These are phyloP conservation scores for Phytopythium kandeliae DNA, from an alignment of 352 stramenopile genomes.

Conservation along the genomic window DNA sequence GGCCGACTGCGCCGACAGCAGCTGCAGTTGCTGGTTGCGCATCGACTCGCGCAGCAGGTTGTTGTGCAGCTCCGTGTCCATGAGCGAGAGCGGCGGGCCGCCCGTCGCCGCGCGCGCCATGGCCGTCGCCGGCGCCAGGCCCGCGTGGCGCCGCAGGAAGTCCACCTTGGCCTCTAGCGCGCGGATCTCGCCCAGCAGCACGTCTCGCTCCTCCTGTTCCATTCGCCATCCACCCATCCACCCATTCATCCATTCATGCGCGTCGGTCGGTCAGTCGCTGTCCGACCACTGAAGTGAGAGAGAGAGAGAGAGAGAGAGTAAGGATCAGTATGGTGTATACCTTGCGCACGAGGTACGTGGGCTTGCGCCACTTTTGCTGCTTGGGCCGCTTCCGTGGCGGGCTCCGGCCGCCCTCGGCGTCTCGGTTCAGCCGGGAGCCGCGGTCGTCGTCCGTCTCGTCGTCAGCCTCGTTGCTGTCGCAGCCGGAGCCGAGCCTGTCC, in stretches of 20 bases:
- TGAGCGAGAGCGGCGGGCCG: constrained; percentile 20
- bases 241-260: neutral
- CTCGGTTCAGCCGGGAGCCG: neutral
- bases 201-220: constrained; percentile 36
- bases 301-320: too few relatives aligned
- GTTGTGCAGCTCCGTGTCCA: constrained; percentile 39
- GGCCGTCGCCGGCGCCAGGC: constrained; percentile 10
- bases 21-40: constrained; percentile 40
- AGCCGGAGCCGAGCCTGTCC: neutral
- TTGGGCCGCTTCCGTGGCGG: constrained; percentile 19
- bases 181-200: constrained; percentile 28
- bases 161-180: constrained; percentile 32
- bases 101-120: constrained; percentile 6
- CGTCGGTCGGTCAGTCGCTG: too few relatives aligned
- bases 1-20: constrained; percentile 34
- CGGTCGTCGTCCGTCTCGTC: constrained; percentile 1
- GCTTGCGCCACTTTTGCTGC: constrained; percentile 23
- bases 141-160: constrained; percentile 23
- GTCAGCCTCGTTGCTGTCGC: neutral
- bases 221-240: too few relatives aligned
- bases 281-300: too few relatives aligned
- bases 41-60: constrained; percentile 33
- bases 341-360: constrained; percentile 44
- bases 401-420: constrained; percentile 5
- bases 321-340: constrained; percentile 10